Evolutionary conservation across 1,139 yeast genomes (phyloP).

Genomic region (Meyerozyma athensensis): DNA sequence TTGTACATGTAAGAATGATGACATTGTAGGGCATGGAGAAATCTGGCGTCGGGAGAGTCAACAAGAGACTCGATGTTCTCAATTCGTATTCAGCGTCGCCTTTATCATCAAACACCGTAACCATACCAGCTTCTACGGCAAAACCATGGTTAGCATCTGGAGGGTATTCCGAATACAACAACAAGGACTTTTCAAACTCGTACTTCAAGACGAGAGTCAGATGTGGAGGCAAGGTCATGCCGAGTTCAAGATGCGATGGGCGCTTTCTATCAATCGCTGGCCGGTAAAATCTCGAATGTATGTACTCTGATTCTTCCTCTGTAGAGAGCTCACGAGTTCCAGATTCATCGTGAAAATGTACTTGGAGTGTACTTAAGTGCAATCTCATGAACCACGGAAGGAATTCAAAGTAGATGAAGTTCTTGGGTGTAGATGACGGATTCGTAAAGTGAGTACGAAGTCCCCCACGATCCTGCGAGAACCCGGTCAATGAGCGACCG

Average conservation of each 20-base stretch:
- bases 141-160: slow-evolving; percentile 99
- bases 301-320: slow-evolving; percentile 21
- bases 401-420: slow-evolving; percentile 68
- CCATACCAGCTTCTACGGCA: slow-evolving; percentile 85
- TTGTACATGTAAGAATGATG: slow-evolving; percentile 87
- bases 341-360: neutral
- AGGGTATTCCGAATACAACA: slow-evolving; percentile 88
- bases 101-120: slow-evolving; percentile 43
- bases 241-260: slow-evolving; percentile 80
- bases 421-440: slow-evolving; percentile 44
- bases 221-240: slow-evolving; percentile 57
- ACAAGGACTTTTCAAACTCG: slow-evolving; percentile 80
- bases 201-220: slow-evolving; percentile 63
- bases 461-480: slow-evolving; percentile 89
- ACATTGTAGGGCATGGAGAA: slow-evolving; percentile 99
- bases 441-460: slow-evolving; percentile 73
- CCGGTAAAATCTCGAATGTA: slow-evolving; percentile 55
- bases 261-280: slow-evolving; percentile 80
- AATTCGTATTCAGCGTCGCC: slow-evolving; percentile 42
- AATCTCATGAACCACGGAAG: slow-evolving; percentile 93
- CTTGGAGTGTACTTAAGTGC: slow-evolving; percentile 62
- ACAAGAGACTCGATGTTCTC: slow-evolving; percentile 78
- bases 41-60: slow-evolving; percentile 94
- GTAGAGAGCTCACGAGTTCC: neutral
- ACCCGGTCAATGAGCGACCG: slow-evolving; percentile 86